Percentiles rank a stretch among this genome's conserved stretches.
These are phyloP conservation scores for Mycena galopus DNA, from an alignment of 768 basidiomycete genomes.

Conservation along the genomic window DNA sequence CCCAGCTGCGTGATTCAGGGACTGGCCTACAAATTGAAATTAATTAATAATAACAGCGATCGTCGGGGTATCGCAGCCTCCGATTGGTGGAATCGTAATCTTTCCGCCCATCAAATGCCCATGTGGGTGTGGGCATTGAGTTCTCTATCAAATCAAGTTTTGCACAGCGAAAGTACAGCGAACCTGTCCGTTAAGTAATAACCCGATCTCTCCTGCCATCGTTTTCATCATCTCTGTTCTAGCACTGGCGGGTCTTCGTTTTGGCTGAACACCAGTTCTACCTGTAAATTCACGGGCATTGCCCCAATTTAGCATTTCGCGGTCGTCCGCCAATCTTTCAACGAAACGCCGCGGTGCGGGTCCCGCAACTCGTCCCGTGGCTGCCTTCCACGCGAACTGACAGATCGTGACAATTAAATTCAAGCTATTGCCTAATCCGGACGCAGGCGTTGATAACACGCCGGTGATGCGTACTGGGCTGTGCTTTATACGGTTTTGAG, in stretches of 20 bases:
- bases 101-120: slow-evolving; percentile 6
- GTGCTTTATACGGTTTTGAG: slow-evolving; percentile 15
- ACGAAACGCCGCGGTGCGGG: neutral
- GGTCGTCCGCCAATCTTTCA: neutral
- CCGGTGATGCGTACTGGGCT: slow-evolving; percentile 5
- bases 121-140: neutral
- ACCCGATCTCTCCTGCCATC: neutral
- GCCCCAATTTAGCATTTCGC: neutral
- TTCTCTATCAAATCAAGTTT: neutral
- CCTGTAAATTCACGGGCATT: neutral
- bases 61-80: slow-evolving; percentile 12
- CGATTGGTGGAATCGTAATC: slow-evolving; percentile 19
- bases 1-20: neutral
- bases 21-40: neutral
- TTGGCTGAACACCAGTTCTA: neutral
- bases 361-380: neutral
- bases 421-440: slow-evolving; percentile 7
- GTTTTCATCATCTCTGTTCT: neutral
- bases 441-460: slow-evolving; percentile 16
- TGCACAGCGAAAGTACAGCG: neutral
- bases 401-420: slow-evolving; percentile 22
- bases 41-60: slow-evolving; percentile 8
- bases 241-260: neutral
- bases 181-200: neutral
- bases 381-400: slow-evolving; percentile 1